These are phyloP conservation scores for Ogataea methanolica DNA, from an alignment of 805 yeast species.

Conservation along the genomic window DNA sequence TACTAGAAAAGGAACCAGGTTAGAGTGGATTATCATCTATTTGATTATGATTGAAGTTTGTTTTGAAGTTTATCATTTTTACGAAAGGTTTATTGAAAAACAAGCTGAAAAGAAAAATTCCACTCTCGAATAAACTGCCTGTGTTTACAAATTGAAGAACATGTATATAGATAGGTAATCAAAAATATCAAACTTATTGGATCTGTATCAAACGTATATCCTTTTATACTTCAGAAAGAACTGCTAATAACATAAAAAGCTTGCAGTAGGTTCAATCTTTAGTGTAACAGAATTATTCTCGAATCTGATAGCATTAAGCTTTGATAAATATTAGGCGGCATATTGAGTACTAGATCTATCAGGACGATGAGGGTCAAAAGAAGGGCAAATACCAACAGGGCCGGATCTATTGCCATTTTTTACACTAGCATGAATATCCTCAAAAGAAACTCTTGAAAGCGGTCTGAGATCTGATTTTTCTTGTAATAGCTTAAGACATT, in stretches of 20 bases:
- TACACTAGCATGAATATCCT: slow-evolving; percentile 88
- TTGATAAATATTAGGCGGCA: slow-evolving; percentile 68
- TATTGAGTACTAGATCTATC: slow-evolving; percentile 76
- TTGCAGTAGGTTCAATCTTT: slow-evolving; percentile 32
- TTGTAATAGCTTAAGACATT: slow-evolving; percentile 46
- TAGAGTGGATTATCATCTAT: slow-evolving; percentile 86
- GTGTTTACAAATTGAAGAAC: slow-evolving; percentile 2
- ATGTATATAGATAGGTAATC: slow-evolving; percentile 1
- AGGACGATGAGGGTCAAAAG: slow-evolving; percentile 66
- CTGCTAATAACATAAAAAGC: neutral
- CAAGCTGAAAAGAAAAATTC: slow-evolving; percentile 2
- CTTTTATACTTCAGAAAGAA: too few species aligned
- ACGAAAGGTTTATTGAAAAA: slow-evolving; percentile 40
- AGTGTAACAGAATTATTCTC: slow-evolving; percentile 35
- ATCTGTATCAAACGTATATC: neutral
- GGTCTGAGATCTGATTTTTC: slow-evolving; percentile 27
- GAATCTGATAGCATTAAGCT: slow-evolving; percentile 56
- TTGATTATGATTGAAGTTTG: slow-evolving; percentile 81
- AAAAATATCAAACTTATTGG: too few species aligned
- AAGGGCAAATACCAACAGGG: slow-evolving; percentile 80
- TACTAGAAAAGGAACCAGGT: slow-evolving; percentile 67
- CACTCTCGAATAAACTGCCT: too few species aligned
- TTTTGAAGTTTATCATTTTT: slow-evolving; percentile 74
- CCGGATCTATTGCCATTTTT: slow-evolving; percentile 82
- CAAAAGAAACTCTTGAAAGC: slow-evolving; percentile 59